phyloP scores from a whole-genome alignment of 2,329 filamentous ascomycete species.

The Stylonectria norvegica region DNA sequence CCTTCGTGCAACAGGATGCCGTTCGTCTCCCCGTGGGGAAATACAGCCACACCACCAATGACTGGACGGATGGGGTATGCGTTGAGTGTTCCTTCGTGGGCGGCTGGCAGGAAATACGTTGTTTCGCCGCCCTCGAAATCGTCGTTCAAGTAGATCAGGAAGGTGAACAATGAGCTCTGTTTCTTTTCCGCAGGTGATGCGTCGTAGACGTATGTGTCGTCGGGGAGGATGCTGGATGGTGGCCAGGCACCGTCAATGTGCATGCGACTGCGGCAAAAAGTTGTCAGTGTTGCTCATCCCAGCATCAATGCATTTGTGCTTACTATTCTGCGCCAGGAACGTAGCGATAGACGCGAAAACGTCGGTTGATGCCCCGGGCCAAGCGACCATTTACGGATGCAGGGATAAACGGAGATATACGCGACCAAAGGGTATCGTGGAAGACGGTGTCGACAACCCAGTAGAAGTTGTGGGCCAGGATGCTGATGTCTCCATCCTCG shows the following conservation, averaged over 20 bases:
- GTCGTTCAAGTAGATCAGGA: slow-evolving; percentile 67
- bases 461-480: slow-evolving; percentile 71
- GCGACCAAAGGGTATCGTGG: slow-evolving; percentile 59
- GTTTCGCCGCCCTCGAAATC: slow-evolving; percentile 71
- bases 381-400: slow-evolving; percentile 50
- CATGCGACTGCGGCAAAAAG: slow-evolving; percentile 44
- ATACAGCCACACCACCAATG: slow-evolving; percentile 65
- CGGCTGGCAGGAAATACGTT: slow-evolving; percentile 65
- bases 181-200: slow-evolving; percentile 55
- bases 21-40: slow-evolving; percentile 65
- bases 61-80: slow-evolving; percentile 66
- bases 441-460: slow-evolving; percentile 65
- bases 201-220: slow-evolving; percentile 63
- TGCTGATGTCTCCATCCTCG: slow-evolving; percentile 61
- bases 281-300: neutral
- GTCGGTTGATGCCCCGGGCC: slow-evolving; percentile 62
- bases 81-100: slow-evolving; percentile 62
- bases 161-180: slow-evolving; percentile 67
- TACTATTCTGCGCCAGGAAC: slow-evolving; percentile 72
- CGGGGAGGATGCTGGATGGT: slow-evolving; percentile 59
- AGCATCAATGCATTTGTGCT: no score
- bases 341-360: slow-evolving; percentile 70
- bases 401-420: slow-evolving; percentile 58
- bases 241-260: slow-evolving; percentile 74
- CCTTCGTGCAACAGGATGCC: slow-evolving; percentile 67